Evolutionary conservation across 2,329 filamentous ascomycete genomes (phyloP).

Genomic region (Calycina marina): DNA sequence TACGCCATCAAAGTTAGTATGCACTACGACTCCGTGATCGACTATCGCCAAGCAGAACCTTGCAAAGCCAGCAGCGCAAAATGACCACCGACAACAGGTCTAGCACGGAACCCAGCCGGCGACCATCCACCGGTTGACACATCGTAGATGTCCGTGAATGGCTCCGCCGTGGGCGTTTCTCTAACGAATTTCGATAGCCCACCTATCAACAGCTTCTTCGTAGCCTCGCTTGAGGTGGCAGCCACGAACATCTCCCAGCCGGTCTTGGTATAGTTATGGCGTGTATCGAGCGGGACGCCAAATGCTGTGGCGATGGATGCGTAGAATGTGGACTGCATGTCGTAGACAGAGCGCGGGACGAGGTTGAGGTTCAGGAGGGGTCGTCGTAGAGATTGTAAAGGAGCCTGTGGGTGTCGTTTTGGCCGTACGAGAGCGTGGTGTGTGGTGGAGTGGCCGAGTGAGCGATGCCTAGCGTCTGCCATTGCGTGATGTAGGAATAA

Average conservation of each 20-base stretch:
- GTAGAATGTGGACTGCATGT: constrained; percentile 67
- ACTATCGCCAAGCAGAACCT: too few species aligned
- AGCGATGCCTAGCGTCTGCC: constrained; percentile 58
- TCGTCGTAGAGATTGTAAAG: constrained; percentile 80
- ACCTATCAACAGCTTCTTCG: constrained; percentile 50
- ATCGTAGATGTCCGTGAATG: constrained; percentile 67
- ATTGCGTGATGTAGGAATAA: constrained; percentile 54
- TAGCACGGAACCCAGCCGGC: constrained; percentile 45
- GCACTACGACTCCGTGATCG: too few species aligned
- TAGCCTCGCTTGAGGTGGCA: constrained; percentile 49
- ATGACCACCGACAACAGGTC: constrained; percentile 67
- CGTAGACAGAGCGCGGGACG: constrained; percentile 61
- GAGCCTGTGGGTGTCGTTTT: constrained; percentile 34
- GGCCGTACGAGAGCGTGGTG: constrained; percentile 66
- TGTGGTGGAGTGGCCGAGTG: constrained; percentile 45
- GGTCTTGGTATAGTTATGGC: constrained; percentile 70
- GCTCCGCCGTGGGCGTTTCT: constrained; percentile 52
- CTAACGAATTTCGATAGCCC: constrained; percentile 62
- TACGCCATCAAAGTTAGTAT: too few species aligned
- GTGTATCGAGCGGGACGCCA: constrained; percentile 69
- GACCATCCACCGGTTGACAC: constrained; percentile 43
- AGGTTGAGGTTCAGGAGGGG: constrained; percentile 61
- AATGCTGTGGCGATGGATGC: constrained; percentile 55
- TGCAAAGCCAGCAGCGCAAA: constrained; percentile 57
- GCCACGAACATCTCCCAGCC: constrained; percentile 82